phyloP scores from a whole-genome alignment of 2,329 filamentous ascomycete genomes.

The Beauveria sp. region DNA sequence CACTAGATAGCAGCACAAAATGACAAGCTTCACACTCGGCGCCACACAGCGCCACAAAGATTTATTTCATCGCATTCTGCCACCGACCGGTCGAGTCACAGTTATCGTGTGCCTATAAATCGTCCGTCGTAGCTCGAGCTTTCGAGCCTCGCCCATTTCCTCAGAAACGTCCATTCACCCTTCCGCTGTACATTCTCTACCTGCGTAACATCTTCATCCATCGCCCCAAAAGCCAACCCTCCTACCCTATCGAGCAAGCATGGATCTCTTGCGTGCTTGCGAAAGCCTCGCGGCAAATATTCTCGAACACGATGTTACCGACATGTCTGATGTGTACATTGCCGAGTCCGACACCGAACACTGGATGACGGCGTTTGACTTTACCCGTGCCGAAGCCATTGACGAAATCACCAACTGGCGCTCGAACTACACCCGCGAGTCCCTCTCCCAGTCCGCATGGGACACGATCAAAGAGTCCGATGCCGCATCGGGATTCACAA shows the following conservation, averaged over 20 bases:
- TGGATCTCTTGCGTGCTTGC: constrained; percentile 2
- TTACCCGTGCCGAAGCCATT: background rate
- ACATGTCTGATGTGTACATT: background rate
- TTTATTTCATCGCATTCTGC: too few species aligned
- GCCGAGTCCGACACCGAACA: constrained; percentile 5
- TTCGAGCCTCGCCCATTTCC: too few species aligned
- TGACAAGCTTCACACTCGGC: too few species aligned
- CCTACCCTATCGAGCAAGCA: background rate
- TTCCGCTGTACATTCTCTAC: background rate
- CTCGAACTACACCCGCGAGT: constrained; percentile 2
- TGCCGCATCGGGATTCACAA: constrained; percentile 3
- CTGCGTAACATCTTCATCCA: too few species aligned
- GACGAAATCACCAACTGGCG: constrained; percentile 10
- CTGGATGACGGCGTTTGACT: constrained; percentile 9
- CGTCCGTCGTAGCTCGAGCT: too few species aligned
- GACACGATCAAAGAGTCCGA: constrained; percentile 7
- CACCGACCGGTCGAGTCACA: too few species aligned
- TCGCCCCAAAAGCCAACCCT: too few species aligned
- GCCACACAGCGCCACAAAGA: too few species aligned
- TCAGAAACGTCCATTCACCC: background rate
- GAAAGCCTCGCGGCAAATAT: background rate
- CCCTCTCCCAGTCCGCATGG: constrained; percentile 6
- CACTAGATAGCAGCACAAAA: too few species aligned
- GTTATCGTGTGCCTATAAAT: too few species aligned
- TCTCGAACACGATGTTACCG: background rate